Evolutionary conservation across 371 early-diverging fungal species (phyloP), one percentile per base, ranked within the genome.

Genomic region (Batkoa obscura): DNA sequence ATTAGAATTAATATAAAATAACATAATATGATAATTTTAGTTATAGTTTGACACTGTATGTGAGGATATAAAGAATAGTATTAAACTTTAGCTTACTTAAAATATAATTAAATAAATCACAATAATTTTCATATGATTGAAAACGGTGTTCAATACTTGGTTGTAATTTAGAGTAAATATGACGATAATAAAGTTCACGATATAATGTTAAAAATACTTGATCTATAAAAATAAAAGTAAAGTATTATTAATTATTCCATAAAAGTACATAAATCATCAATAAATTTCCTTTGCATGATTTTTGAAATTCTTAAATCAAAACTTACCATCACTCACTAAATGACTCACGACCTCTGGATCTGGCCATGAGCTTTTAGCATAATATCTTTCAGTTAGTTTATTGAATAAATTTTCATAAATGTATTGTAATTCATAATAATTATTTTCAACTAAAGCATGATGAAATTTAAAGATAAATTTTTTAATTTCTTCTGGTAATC

Each of bases 151-250:
- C 90, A 57, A 91, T 68, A 60, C 84, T 80, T 56, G 92, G 93
- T 12, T 80, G 75, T 60, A 91, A 74, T 61, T 84, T 86, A 54
- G 90, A 76, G 74, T 92, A 93, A 53, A 93, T 82, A 67, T 94
- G 95, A 52, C 95, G 84, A 69, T 86, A 94, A 75, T 90, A 93
- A 60, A 94, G 73, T 72, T 94, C 94, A 62, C 87, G 83, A 74
- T 94, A 94, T 58, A 94, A 72, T 50, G 88, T 89, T 72, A 91
- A 70, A 65, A 94, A 91, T 23, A 89, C 76, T 55, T 83, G 81
- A 64, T 88, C 90, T 81, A 67, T 39, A 59, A 13, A 55, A 8
- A 37, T 3, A 52, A 52, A 59, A 56, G 13, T 37, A 31, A 3
- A 39, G 4, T 52, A 33, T 12, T 10, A 43, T 50, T 23, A 39